Conservation (phyloP, 1,139 yeast genomes). For the Suhomyces panamericanus region DNA sequence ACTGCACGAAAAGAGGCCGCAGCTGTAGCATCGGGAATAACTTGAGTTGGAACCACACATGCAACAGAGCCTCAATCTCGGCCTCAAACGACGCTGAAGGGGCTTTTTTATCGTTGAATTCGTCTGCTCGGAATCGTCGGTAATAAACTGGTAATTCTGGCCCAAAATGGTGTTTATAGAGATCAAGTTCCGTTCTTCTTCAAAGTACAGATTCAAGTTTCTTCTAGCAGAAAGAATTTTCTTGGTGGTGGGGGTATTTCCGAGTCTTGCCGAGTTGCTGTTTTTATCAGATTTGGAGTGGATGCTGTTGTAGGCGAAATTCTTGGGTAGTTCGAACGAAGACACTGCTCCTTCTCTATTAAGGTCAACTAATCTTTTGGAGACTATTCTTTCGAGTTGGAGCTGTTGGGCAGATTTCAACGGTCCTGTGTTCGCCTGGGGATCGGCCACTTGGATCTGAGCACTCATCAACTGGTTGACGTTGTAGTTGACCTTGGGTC, state of each 20-base stretch:
- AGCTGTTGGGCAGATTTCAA: slow-evolving; percentile 46
- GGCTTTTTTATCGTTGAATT: slow-evolving; percentile 15
- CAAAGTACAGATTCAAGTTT: slow-evolving; percentile 48
- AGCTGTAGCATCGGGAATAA: slow-evolving; percentile 41
- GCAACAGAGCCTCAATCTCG: slow-evolving; percentile 43
- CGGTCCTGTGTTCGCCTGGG: slow-evolving; percentile 32
- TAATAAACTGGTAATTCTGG: slow-evolving; percentile 45
- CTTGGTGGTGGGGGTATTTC: slow-evolving; percentile 49
- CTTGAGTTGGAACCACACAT: slow-evolving; percentile 43
- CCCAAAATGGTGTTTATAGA: slow-evolving; percentile 44
- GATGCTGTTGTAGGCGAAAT: slow-evolving; percentile 38
- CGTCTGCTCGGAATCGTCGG: slow-evolving; percentile 22
- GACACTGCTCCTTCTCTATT: slow-evolving; percentile 33
- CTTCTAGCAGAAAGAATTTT: slow-evolving; percentile 46
- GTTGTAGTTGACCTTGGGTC: slow-evolving; percentile 49
- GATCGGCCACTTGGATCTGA: slow-evolving; percentile 40
- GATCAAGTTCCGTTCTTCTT: slow-evolving; percentile 48
- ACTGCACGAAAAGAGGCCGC: slow-evolving; percentile 47
- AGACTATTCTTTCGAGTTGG: slow-evolving; percentile 42
- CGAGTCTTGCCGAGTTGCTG: slow-evolving; percentile 34
- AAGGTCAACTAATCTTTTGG: slow-evolving; percentile 40
- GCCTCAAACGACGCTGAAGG: slow-evolving; percentile 26
- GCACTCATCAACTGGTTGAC: slow-evolving; percentile 47
- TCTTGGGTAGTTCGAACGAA: slow-evolving; percentile 45
- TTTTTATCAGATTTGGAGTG: slow-evolving; percentile 26